Evolutionary conservation across 805 yeast species (phyloP), one percentile per base, ranked within the genome.

Genomic region (Kluyveromyces dobzhanskii): DNA sequence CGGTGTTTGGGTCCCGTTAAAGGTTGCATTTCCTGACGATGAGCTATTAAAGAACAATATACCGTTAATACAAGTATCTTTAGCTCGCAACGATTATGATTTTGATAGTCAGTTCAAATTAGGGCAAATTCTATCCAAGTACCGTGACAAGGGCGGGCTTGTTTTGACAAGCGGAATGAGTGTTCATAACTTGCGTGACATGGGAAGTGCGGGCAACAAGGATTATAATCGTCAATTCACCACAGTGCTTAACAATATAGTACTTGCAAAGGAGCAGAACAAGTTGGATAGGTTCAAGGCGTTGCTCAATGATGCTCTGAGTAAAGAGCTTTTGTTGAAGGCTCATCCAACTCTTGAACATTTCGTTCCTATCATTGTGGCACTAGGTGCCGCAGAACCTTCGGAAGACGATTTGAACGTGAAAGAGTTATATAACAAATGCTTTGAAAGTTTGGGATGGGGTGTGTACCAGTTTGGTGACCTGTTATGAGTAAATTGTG

Each of bases 311-410:
- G 49, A 55, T 12, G 47, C 56, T 4, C 43, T 53, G 1, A 48
- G 63, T 46, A 52, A 46, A 3, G 48, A 54, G 4, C 54, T 75
- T 12, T 54, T 78, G 27, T 62, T 57, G 28, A 49, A 57, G 25
- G 80, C 90, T 0, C 94, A 84, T 57, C 94, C 94, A 8, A 78
- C 88, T 0, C 61, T 77, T 36, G 94, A 84, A 46, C 94, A 84
- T 58, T 74, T 84, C 44, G 58, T 75, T 47, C 90, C 90, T 1
- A 48, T 78, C 6, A 73, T 76, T 27, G 85, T 76, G 31, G 76
- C 77, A 2, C 76, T 80, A 21, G 73, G 80, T 24, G 69, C 76
- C 16, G 59, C 66, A 14, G 66, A 65, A 11, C n/a, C 35, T 6
- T 34, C 35, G 10, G 30, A 16, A 11, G 37, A 35, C 21, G 33